A percentile compares a stretch with the other conserved stretches of the same genome.
These are phyloP conservation scores for Amauroascus verrucosus DNA, from an alignment of 2,329 filamentous ascomycete species.

Conservation along the genomic window DNA sequence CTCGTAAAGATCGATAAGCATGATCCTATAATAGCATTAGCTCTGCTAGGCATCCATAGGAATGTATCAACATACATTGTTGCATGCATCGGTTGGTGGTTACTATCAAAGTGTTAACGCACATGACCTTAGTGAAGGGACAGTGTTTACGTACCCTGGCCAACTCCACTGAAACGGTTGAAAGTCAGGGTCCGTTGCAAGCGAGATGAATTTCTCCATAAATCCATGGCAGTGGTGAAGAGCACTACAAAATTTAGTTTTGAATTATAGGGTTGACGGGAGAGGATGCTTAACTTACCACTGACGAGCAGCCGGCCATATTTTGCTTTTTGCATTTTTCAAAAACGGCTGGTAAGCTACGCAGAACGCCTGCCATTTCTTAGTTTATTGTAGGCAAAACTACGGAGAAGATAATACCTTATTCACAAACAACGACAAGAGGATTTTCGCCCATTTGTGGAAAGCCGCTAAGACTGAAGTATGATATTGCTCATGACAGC, in stretches of 20 bases:
- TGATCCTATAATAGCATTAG: constrained; percentile 28
- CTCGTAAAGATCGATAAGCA: constrained; percentile 42
- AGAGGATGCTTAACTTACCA: constrained; percentile 23
- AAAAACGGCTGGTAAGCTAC: constrained; percentile 41
- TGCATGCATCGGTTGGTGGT: constrained; percentile 38
- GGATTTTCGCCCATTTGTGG: constrained; percentile 39
- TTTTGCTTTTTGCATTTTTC: constrained; percentile 39
- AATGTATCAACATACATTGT: constrained; percentile 26
- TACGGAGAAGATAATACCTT: constrained; percentile 25
- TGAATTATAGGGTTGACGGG: constrained; percentile 12
- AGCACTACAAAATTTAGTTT: constrained; percentile 25
- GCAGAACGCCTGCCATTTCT: constrained; percentile 32
- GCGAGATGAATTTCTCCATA: constrained; percentile 41
- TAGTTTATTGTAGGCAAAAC: constrained; percentile 2
- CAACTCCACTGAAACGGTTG: constrained; percentile 42
- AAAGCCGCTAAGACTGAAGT: constrained; percentile 35
- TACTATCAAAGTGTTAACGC: constrained; percentile 21
- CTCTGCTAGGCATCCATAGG: neutral
- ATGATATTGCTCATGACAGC: constrained; percentile 36
- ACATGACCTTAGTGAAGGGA: neutral
- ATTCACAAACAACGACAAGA: constrained; percentile 37
- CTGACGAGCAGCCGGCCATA: constrained; percentile 39
- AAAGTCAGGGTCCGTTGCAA: constrained; percentile 39
- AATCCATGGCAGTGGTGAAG: constrained; percentile 40
- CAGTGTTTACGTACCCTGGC: constrained; percentile 30